Evolutionary conservation across 225 moss, liverwort and hornwort genomes (phyloP), one percentile per base, ranked within the genome.

Genomic region (Pseudoscleropodium purum): DNA sequence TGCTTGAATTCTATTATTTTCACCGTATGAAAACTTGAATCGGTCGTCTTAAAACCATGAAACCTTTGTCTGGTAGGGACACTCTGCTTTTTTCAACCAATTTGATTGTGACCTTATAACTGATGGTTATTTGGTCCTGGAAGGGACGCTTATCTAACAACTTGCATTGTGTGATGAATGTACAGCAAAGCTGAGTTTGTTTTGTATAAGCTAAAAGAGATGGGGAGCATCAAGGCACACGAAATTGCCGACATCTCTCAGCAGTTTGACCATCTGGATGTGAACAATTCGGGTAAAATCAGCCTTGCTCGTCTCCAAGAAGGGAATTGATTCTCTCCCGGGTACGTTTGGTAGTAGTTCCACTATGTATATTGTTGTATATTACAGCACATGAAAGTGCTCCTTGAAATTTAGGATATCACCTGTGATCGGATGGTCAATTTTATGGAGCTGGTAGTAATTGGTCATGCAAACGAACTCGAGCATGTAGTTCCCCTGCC

Each of bases 161-260:
- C 52, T 69, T 73, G 34, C 52, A 13, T 41, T 47, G 49, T 85
- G 49, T 85, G 85, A 62, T 88, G 57, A 59, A 59, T 90, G 20
- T 81, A 37, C 96, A 97, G 98, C 89, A 94, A 96, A 91, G 93
- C 97, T 14, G 98, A 99, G 90, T 99, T 90, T 75, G 95, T 99
- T n/a, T 94, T 99, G 68, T 97, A 96, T 92, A 99, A 99, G 87
- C 86, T 99, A 34, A 97, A 94, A 86, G 96, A 96, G 86, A 97
- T 99, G 97, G 96, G 96, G 27, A 94, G 92, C 90, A 90, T 99
- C 37, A 59, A 90, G 37, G 7, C 91, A 25, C 77, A 80, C 1
- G 95, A 99, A 57, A 93, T 99, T 11, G 79, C 88, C 10, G 97
- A 96, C 85, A 94, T 99, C 56, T 88, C 94, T 36, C 89, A 87